Evolutionary conservation across 2,329 filamentous ascomycete species (phyloP), one percentile per base, ranked within the genome.

Genomic region (Sarocladium brachiariae): DNA sequence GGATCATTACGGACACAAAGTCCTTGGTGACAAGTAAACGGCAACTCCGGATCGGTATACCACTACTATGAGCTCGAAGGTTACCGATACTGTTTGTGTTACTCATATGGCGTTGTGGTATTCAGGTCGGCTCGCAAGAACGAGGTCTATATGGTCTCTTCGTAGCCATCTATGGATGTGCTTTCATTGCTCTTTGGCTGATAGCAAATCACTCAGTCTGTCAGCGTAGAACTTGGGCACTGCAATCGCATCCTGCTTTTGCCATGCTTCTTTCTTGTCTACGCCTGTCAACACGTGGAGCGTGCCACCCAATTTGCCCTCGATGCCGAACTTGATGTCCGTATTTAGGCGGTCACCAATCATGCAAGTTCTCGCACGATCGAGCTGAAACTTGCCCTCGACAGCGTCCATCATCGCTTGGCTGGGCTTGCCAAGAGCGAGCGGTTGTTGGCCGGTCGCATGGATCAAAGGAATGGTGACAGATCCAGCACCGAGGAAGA

Each of bases 351-450:
- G 78, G 67, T 99, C 93, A 6, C 93, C 93, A 38, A 99, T 80
- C 93, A 99, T 99, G 70, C 93, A 97, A 1, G 93, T 88, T 58
- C 83, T 83, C 53, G 77, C 80, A 33, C 91, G 80, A 65, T 97
- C 84, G 50, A 99, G 86, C 58, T 87, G 78, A 67, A 97, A 96
- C 69, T 95, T 96, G 52, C 92, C 92, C 73, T 97, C 92, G 52
- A 99, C 87, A 2, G 93, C 90, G 66, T 97, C 92, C 92, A 99
- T 96, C 93, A 99, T 99, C 3, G 92, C 92, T 72, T 96, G 90
- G 65, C 89, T 96, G 2, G 93, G 93, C 72, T 99, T 99, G 1
- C 93, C 93, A 35, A 97, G 72, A 2, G 88, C 83, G 27, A 89
- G 69, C 1, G 93, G 92, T 60, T 86, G 76, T 64, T 80, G 70